Conservation (phyloP, 495 filamentous ascomycete species). For the Daldinia caldariorum region DNA sequence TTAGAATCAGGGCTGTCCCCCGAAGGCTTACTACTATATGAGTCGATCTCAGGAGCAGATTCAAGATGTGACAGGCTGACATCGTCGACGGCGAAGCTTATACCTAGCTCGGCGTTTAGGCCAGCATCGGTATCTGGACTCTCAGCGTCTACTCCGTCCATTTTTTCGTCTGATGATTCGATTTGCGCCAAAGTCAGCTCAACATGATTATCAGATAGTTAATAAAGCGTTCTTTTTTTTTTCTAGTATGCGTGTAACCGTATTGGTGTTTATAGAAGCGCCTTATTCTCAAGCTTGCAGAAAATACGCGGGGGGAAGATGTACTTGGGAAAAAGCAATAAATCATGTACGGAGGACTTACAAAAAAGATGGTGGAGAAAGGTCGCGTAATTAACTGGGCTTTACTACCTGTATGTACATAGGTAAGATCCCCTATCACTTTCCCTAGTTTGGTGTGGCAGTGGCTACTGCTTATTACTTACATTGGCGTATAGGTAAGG, state of each 20-base stretch:
- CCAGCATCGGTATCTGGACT: conserved; percentile 16
- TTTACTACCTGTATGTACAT: background rate
- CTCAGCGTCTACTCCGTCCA: conserved; percentile 28
- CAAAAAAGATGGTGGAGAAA: background rate
- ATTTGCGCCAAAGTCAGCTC: background rate
- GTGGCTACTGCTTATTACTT: background rate
- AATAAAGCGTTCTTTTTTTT: background rate
- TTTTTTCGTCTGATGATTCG: conserved; percentile 19
- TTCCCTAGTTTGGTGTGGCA: background rate
- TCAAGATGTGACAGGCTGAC: background rate
- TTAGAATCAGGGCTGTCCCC: conserved; percentile 20
- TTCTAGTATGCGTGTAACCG: conserved; percentile 1
- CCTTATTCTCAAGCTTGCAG: conserved; percentile 2
- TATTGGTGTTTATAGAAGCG: background rate
- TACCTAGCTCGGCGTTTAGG: conserved; percentile 12
- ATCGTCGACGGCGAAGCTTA: conserved; percentile 20
- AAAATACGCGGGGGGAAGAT: background rate
- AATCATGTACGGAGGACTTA: conserved; percentile 1
- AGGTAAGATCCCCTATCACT: conserved; percentile 3
- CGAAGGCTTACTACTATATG: conserved; percentile 12
- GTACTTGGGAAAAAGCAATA: conserved; percentile 1
- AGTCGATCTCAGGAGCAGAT: conserved; percentile 1
- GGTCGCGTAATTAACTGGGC: background rate
- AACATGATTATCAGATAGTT: background rate
- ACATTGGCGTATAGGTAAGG: conserved; percentile 2